phyloP scores from a whole-genome alignment of 108 stramenopile species.

The Cyclotella sp. region DNA sequence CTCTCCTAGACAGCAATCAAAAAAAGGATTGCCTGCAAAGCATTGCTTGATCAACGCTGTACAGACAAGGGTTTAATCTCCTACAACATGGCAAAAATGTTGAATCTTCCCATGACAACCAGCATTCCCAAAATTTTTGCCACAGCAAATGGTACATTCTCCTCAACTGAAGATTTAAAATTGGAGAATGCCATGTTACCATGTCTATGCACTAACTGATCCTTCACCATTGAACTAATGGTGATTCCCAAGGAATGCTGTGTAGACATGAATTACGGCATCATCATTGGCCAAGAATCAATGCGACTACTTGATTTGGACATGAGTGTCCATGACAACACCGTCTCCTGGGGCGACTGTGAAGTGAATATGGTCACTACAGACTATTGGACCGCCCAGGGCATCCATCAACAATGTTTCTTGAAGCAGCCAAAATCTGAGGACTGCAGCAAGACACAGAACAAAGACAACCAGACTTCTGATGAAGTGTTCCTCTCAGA shows the following conservation, averaged over 20 bases:
- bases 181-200: neutral
- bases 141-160: neutral
- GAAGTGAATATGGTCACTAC: neutral
- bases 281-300: conserved; percentile 9
- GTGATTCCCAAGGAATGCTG: neutral
- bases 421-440: neutral
- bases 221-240: neutral
- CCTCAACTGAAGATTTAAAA: neutral
- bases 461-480: neutral
- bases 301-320: conserved; percentile 8
- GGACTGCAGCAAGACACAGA: too few relatives aligned
- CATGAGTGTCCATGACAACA: neutral
- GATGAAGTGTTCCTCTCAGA: neutral
- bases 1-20: neutral
- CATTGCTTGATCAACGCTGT: neutral
- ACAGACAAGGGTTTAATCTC: neutral
- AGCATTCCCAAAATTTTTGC: neutral
- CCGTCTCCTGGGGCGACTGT: conserved; percentile 22
- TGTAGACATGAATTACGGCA: conserved; percentile 6
- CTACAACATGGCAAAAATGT: neutral
- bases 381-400: conserved; percentile 3
- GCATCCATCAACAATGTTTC: neutral
- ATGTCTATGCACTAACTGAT: neutral
- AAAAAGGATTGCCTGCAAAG: neutral
- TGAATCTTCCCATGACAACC: neutral